Conservation (phyloP, 768 basidiomycete genomes). For the Tylopilus subfusipes region DNA sequence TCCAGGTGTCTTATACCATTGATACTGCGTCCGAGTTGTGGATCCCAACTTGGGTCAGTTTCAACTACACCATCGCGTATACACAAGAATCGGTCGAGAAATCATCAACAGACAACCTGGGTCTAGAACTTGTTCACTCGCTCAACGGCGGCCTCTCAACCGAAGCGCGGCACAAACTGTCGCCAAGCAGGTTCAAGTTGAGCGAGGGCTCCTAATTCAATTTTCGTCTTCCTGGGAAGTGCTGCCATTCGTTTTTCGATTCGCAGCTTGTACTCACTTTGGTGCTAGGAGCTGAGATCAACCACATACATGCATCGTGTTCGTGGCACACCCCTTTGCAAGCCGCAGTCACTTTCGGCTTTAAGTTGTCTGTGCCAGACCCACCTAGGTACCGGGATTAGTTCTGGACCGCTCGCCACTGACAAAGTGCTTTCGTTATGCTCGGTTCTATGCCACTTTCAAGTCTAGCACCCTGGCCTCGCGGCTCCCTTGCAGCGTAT, state of each 20-base stretch:
- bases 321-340: background rate
- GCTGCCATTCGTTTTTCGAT: background rate
- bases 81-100: background rate
- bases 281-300: background rate
- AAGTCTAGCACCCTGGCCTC: too few relatives aligned
- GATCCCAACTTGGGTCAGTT: background rate
- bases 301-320: background rate
- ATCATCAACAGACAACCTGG: background rate
- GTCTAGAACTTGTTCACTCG: background rate
- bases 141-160: background rate
- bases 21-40: constrained; percentile 9
- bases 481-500: too few relatives aligned
- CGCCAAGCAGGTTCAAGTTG: background rate
- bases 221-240: background rate
- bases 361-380: background rate
- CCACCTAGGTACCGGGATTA: background rate
- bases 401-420: too few relatives aligned
- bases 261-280: background rate
- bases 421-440: too few relatives aligned
- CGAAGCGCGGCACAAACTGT: background rate
- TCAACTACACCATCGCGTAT: background rate
- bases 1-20: constrained; percentile 5
- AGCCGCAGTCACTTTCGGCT: background rate
- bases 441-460: too few relatives aligned
- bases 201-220: background rate